Percentiles rank a stretch among this genome's conserved stretches.
Evolutionary conservation across 108 stramenopile species (phyloP).

Genomic region (Stephanodiscus minutulus): DNA sequence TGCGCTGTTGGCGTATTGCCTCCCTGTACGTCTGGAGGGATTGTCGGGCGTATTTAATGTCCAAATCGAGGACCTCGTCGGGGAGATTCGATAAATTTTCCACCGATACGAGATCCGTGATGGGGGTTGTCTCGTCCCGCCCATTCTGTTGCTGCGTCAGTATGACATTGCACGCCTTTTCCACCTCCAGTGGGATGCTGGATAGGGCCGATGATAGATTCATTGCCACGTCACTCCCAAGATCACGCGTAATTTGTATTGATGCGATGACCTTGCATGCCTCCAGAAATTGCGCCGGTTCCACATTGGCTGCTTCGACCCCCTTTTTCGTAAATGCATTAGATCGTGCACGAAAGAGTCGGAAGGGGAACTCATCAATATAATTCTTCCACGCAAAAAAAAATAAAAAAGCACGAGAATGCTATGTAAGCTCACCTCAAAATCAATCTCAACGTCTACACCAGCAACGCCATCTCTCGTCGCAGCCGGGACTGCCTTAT

Average conservation of each 20-base stretch:
- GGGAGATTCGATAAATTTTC: conserved; percentile 58
- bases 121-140: conserved; percentile 3
- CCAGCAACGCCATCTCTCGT: conserved; percentile 23
- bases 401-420: not conserved
- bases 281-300: conserved; percentile 65
- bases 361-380: not conserved
- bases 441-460: conserved; percentile 67
- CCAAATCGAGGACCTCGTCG: conserved; percentile 70
- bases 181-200: conserved; percentile 62
- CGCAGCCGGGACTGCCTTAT: not conserved
- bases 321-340: conserved; percentile 32
- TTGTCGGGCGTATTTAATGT: conserved; percentile 59
- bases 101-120: conserved; percentile 30
- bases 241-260: conserved; percentile 81
- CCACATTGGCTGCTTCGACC: conserved; percentile 59
- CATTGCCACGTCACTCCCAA: conserved; percentile 74
- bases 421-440: conserved; percentile 40
- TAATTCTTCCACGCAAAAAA: not conserved
- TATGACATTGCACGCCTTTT: conserved; percentile 39
- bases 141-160: conserved; percentile 17
- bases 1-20: conserved; percentile 63
- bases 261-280: conserved; percentile 80
- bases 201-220: conserved; percentile 57
- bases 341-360: not conserved
- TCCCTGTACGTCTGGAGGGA: conserved; percentile 63